Base-by-base conservation (phyloP, 2,329 filamentous ascomycete genomes). In the Exophiala aquamarina region DNA sequence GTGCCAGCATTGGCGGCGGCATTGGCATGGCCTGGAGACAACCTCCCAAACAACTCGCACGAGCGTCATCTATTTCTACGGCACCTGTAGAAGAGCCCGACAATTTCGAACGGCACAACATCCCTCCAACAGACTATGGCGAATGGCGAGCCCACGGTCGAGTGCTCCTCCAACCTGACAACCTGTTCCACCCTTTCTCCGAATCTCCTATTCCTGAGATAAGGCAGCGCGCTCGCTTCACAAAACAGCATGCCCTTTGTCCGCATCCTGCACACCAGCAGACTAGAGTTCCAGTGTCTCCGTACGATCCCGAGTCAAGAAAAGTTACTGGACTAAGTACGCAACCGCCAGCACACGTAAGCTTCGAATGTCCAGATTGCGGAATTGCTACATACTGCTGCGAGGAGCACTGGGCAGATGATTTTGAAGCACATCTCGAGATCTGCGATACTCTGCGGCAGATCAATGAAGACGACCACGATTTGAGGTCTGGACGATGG, bases 391-490 rank as follows among this genome's bases (percentile, higher is more conserved):
- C 95, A 5, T 95, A 93, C 65, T 98, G 93, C 72, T 92, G 83
- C 59, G 87, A 96, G 68, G 86, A 89, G 59, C 93, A 98, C 66
- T 97, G 92, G 87, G 89, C 87, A 65, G 89, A 94, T 59, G 89
- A 97, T 67, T 98, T 95, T 63, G 92, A 97, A 69, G 79, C 84
- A 14, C 93, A 98, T 68, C 68, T 98, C 51, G 82, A 96, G 63
- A 84, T 98, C 28, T 98, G 93, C 67, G 92, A 98, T 62, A 87
- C 87, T 0, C 73, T 98, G 47, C 78, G 86, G 56, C 86, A 97
- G 70, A 92, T 95, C 70, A 98, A 98, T 59, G 93, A 98, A 71
- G 93, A 98, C 63, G 93, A 98, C 59, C 94, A 98, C 64, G 93
- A 98, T 66, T 71, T 98, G 57, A 79, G 87, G 41, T 95, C 89